These are phyloP conservation scores for Ailanthus altissimus DNA, from an alignment of 345 rosid genomes.

Conservation along the genomic window DNA sequence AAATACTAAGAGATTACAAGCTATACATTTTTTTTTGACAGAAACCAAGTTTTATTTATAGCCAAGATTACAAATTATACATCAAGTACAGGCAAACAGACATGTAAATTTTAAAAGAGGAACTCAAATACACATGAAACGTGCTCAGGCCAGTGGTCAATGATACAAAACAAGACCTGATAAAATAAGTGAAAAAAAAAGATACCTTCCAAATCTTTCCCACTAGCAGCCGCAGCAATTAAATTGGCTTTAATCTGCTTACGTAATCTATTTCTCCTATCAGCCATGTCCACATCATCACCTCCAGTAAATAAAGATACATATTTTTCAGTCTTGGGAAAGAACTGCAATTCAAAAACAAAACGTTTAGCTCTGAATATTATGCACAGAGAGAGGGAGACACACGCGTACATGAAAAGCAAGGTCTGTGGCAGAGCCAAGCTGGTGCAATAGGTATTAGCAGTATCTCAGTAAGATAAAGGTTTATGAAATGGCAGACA, in stretches of 20 bases:
- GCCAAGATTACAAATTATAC: not conserved
- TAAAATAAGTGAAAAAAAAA: not conserved
- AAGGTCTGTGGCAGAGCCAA: not conserved
- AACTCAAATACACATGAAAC: not conserved
- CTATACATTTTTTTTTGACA: not conserved
- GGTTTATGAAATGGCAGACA: not conserved
- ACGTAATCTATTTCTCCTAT: conserved; percentile 82
- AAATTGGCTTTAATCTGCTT: conserved; percentile 93
- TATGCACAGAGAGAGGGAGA: not conserved
- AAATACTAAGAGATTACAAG: not conserved
- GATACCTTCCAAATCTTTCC: conserved; percentile 98
- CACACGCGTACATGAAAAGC: not conserved
- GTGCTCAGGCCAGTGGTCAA: not conserved
- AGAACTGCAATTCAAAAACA: conserved; percentile 58
- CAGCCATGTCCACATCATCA: conserved; percentile 62
- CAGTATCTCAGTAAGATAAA: not conserved
- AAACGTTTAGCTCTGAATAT: conserved; percentile 6
- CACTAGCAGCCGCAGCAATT: conserved; percentile 92
- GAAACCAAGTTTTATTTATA: no score
- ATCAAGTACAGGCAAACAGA: not conserved
- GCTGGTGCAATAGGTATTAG: not conserved
- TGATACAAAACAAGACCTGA: not conserved
- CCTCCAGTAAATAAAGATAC: conserved; percentile 86
- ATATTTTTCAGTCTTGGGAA: conserved; percentile 96
- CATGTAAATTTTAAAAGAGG: not conserved